phyloP scores from a whole-genome alignment of 2,329 filamentous ascomycete species.

The Microdochium bolleyi region DNA sequence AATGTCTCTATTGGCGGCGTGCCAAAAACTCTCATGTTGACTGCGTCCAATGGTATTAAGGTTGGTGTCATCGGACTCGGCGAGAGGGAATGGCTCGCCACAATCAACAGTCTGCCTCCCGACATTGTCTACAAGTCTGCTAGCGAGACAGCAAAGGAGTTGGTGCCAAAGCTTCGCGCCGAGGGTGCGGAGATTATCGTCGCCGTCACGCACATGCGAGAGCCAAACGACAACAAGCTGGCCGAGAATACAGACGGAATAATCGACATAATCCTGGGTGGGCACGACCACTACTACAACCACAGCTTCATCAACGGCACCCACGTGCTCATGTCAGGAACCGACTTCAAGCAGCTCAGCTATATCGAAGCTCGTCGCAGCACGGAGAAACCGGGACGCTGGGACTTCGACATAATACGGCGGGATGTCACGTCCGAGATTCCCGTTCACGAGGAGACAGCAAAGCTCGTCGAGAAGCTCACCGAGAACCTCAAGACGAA shows the following conservation, averaged over 20 bases:
- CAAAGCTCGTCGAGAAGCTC: constrained; percentile 57
- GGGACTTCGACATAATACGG: constrained; percentile 73
- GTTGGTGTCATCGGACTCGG: constrained; percentile 79
- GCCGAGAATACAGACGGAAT: constrained; percentile 65
- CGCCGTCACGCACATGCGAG: constrained; percentile 75
- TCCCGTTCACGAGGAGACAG: constrained; percentile 51
- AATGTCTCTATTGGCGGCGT: constrained; percentile 69
- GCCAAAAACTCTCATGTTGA: constrained; percentile 67
- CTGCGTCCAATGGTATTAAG: constrained; percentile 75
- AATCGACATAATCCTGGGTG: constrained; percentile 80
- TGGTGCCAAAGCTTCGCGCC: constrained; percentile 64
- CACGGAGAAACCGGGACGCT: constrained; percentile 36
- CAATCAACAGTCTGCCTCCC: constrained; percentile 79
- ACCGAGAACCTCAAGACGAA: constrained; percentile 68
- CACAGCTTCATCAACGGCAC: constrained; percentile 71
- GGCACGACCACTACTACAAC: constrained; percentile 84
- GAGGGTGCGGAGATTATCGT: constrained; percentile 79
- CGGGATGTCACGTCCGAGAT: constrained; percentile 67
- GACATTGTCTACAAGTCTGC: constrained; percentile 77
- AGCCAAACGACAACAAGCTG: constrained; percentile 84
- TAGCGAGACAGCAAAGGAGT: constrained; percentile 63
- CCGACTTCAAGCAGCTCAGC: constrained; percentile 87
- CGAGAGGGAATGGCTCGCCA: constrained; percentile 83
- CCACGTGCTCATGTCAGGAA: constrained; percentile 80
- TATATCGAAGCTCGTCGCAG: constrained; percentile 69